Evolutionary conservation across 1,139 yeast species (phyloP).

Genomic region (Geotrichum carabidarum): DNA sequence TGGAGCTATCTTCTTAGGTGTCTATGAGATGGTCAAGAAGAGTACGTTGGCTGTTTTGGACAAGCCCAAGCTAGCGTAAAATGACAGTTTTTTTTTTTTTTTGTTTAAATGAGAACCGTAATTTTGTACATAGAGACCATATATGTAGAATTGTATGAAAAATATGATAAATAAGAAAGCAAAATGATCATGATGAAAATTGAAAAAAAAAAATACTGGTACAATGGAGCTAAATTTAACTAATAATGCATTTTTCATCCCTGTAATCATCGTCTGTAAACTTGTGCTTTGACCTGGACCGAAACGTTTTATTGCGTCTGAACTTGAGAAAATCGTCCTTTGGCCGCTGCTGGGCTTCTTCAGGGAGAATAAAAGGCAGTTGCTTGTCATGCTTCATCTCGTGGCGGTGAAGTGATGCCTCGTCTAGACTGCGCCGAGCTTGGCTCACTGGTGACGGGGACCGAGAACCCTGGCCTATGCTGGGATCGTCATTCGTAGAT

Average conservation of each 20-base stretch:
- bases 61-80: neutral
- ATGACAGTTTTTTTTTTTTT: neutral
- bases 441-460: neutral
- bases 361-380: neutral
- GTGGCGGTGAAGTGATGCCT: neutral
- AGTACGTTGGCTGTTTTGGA: slow-evolving; percentile 14
- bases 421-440: neutral
- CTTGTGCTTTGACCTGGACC: neutral
- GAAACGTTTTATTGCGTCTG: neutral
- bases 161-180: neutral
- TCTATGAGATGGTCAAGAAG: slow-evolving; percentile 68
- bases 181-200: no score
- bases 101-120: neutral
- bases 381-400: neutral
- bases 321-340: neutral
- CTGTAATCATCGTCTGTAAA: slow-evolving; percentile 1
- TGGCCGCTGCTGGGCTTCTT: neutral
- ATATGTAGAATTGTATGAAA: neutral
- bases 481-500: neutral
- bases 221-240: neutral
- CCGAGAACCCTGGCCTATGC: neutral
- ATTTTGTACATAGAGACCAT: neutral
- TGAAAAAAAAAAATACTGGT: no score
- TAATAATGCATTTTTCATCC: neutral
- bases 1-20: slow-evolving; percentile 94